Conservation (phyloP, 2,329 filamentous ascomycete species). For the Chrysosporium keratinophilum region DNA sequence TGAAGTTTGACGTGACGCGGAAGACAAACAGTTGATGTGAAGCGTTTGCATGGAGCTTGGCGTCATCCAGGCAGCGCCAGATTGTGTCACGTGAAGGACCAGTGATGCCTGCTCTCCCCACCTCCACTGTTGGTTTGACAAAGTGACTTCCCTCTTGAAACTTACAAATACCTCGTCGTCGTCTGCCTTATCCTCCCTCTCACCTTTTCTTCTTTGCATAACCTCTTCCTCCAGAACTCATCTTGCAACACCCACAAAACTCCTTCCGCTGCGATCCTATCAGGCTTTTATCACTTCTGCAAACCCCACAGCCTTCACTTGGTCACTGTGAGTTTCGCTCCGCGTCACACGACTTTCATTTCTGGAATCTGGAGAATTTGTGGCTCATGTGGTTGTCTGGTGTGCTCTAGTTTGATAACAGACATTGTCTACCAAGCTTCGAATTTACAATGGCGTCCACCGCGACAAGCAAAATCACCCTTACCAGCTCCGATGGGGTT, state of each 20-base stretch:
- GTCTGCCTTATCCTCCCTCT: neutral
- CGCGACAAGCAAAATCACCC: conserved; percentile 31
- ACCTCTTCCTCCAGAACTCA: neutral
- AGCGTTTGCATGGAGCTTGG: too few species aligned
- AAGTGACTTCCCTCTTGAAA: neutral
- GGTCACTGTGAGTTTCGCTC: too few species aligned
- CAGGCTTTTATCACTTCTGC: neutral
- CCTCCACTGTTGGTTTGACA: neutral
- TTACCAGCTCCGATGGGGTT: conserved; percentile 43
- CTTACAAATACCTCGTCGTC: neutral
- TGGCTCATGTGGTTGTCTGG: neutral
- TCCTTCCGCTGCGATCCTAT: neutral
- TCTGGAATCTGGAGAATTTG: neutral
- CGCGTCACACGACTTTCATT: neutral
- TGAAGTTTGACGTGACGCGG: too few species aligned
- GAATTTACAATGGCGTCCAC: conserved; percentile 17
- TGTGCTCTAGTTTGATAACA: neutral
- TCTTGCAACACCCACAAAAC: neutral
- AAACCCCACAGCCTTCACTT: too few species aligned
- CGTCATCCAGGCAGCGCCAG: neutral
- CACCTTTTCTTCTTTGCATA: neutral
- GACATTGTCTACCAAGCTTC: neutral
- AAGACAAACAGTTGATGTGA: too few species aligned
- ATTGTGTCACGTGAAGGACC: neutral
- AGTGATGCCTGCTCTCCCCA: conserved; percentile 9